Conservation (phyloP, 371 early-diverging fungal genomes). For the Haplosporangium sp. region DNA sequence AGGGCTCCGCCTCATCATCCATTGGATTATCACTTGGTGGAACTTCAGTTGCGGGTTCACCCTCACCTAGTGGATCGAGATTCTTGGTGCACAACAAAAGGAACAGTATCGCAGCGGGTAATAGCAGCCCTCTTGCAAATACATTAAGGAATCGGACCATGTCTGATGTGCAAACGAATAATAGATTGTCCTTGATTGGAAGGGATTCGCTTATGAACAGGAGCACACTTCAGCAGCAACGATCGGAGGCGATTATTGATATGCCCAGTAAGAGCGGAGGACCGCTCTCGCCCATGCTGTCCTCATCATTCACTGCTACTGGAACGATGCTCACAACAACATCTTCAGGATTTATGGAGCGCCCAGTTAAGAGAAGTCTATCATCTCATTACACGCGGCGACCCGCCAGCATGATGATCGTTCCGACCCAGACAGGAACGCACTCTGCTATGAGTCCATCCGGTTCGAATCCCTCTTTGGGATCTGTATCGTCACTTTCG, state of each 20-base stretch:
- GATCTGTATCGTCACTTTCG: slow-evolving; percentile 13
- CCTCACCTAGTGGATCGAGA: slow-evolving; percentile 2
- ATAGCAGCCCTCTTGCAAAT: slow-evolving; percentile 13
- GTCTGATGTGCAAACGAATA: slow-evolving; percentile 30
- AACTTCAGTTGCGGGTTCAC: not conserved
- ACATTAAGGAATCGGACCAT: slow-evolving; percentile 25
- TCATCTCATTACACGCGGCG: slow-evolving; percentile 36
- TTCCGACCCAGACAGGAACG: slow-evolving; percentile 1
- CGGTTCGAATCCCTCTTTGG: slow-evolving; percentile 7
- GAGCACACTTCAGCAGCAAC: slow-evolving; percentile 5
- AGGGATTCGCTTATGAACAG: slow-evolving; percentile 1
- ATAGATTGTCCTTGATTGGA: slow-evolving; percentile 12
- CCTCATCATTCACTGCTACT: slow-evolving; percentile 6
- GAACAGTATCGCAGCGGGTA: slow-evolving; percentile 4
- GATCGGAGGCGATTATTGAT: not conserved
- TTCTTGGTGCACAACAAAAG: slow-evolving; percentile 25
- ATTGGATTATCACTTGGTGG: slow-evolving; percentile 9
- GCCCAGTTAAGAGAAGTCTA: slow-evolving; percentile 26
- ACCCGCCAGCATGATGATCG: slow-evolving; percentile 25
- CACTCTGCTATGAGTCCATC: not conserved
- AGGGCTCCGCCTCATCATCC: not conserved
- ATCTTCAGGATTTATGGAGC: slow-evolving; percentile 21
- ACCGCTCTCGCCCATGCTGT: not conserved
- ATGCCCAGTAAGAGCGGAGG: not conserved
- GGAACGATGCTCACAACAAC: slow-evolving; percentile 4